phyloP scores from a whole-genome alignment of 1,139 yeast genomes.

The Maudiozyma humilis region DNA sequence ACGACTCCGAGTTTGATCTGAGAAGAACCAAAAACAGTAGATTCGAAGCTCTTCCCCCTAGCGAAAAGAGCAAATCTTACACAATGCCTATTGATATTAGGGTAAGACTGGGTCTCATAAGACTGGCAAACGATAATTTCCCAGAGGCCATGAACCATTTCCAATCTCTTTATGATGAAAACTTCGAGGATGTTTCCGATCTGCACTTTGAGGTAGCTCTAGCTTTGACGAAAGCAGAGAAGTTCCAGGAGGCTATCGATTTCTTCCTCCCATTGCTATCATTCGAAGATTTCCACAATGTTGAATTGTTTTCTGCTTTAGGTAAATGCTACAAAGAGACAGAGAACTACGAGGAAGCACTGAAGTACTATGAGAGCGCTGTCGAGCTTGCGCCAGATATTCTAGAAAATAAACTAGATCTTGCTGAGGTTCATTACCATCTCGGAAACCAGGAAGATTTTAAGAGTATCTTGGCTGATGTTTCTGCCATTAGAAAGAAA shows the following conservation, averaged over 20 bases:
- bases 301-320: slow-evolving; percentile 51
- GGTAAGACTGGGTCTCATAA: slow-evolving; percentile 63
- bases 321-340: slow-evolving; percentile 75
- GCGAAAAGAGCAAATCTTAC: slow-evolving; percentile 37
- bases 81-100: slow-evolving; percentile 79
- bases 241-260: slow-evolving; percentile 63
- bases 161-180: slow-evolving; percentile 47
- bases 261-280: slow-evolving; percentile 49
- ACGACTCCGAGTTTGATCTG: slow-evolving; percentile 77
- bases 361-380: slow-evolving; percentile 50
- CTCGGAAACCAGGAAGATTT: slow-evolving; percentile 63
- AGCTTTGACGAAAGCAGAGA: slow-evolving; percentile 58
- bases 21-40: slow-evolving; percentile 45
- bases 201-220: slow-evolving; percentile 70
- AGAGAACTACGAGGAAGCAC: slow-evolving; percentile 65
- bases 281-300: slow-evolving; percentile 41
- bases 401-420: slow-evolving; percentile 62
- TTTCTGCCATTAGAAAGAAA: slow-evolving; percentile 34
- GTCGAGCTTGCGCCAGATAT: slow-evolving; percentile 53
- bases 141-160: slow-evolving; percentile 71
- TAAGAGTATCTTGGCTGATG: slow-evolving; percentile 48
- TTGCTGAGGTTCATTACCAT: slow-evolving; percentile 75
- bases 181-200: slow-evolving; percentile 60
- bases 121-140: slow-evolving; percentile 56
- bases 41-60: slow-evolving; percentile 35